Percentiles rank a stretch among this genome's conserved stretches.
Evolutionary conservation across 805 yeast species (phyloP).

Genomic region (Kodamaea restingae): DNA sequence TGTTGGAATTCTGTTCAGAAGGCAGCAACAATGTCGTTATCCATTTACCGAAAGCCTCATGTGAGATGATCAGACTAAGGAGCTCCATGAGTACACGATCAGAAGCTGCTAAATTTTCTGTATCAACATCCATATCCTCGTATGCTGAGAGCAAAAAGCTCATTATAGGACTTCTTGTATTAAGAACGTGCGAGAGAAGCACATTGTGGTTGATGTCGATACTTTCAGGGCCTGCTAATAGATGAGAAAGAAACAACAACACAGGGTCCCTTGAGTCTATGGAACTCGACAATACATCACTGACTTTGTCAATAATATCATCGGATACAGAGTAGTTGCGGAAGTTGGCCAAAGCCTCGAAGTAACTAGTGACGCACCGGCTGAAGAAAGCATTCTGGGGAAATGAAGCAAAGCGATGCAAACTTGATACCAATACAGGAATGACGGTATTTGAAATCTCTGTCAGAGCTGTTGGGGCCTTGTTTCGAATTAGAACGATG

Average conservation of each 20-base stretch:
- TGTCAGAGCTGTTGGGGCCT: slow-evolving; percentile 3
- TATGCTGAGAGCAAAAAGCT: slow-evolving; percentile 6
- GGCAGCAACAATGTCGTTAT: not conserved
- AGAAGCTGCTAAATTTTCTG: not conserved
- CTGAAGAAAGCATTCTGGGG: not conserved
- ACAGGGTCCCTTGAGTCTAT: not conserved
- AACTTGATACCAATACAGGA: slow-evolving; percentile 2
- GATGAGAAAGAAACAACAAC: slow-evolving; percentile 1
- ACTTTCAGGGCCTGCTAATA: not conserved
- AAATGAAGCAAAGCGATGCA: not conserved
- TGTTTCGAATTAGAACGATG: slow-evolving; percentile 4
- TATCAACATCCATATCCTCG: slow-evolving; percentile 6
- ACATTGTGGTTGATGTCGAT: slow-evolving; percentile 4
- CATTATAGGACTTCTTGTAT: slow-evolving; percentile 5
- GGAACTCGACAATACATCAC: not conserved
- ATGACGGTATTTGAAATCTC: not conserved
- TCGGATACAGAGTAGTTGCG: not conserved
- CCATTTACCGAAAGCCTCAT: slow-evolving; percentile 15
- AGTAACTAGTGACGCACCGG: slow-evolving; percentile 1
- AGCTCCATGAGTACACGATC: slow-evolving; percentile 4
- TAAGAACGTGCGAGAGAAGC: slow-evolving; percentile 1
- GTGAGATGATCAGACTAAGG: slow-evolving; percentile 9
- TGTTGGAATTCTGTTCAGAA: not conserved
- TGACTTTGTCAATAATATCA: not conserved
- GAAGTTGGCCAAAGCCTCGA: slow-evolving; percentile 9